Conservation (phyloP, 768 basidiomycete genomes). For the Tubosaeta brunneosetosa region DNA sequence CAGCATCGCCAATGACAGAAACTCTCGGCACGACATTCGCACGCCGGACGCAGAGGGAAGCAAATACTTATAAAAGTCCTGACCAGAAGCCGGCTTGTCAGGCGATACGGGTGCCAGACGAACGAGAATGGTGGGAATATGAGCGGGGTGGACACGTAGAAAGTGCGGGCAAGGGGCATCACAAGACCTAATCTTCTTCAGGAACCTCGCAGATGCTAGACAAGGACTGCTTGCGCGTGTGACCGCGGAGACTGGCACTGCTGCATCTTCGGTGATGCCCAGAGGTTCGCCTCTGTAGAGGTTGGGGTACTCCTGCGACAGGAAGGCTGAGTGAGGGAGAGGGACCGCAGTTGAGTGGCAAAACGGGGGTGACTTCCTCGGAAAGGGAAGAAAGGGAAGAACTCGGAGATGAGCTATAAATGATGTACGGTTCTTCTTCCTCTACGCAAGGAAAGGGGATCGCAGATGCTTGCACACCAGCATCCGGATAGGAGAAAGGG, state of each 20-base stretch:
- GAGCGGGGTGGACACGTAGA: neutral
- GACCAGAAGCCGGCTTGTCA: conserved; percentile 19
- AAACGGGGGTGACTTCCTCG: conserved; percentile 25
- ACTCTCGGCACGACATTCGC: conserved; percentile 9
- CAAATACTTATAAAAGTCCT: conserved; percentile 8
- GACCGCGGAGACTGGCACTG: conserved; percentile 30
- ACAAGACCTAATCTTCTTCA: conserved; percentile 24
- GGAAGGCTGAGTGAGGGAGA: conserved; percentile 10
- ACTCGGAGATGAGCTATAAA: conserved; percentile 31
- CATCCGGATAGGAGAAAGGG: conserved; percentile 11
- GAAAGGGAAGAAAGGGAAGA: conserved; percentile 31
- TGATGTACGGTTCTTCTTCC: conserved; percentile 31
- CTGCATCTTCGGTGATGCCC: conserved; percentile 29
- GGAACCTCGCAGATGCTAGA: conserved; percentile 32
- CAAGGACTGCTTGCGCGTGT: conserved; percentile 28
- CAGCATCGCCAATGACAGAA: conserved; percentile 18
- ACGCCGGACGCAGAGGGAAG: conserved; percentile 11
- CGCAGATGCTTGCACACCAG: conserved; percentile 9
- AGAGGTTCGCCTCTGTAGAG: conserved; percentile 12
- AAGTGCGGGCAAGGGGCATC: neutral
- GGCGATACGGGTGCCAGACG: conserved; percentile 8
- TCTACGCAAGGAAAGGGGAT: conserved; percentile 25
- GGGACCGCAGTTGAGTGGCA: conserved; percentile 17
- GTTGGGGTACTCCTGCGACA: conserved; percentile 6
- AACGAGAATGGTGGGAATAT: neutral